phyloP scores from a whole-genome alignment of 345 rosid species.

The Syzygium aromaticum region DNA sequence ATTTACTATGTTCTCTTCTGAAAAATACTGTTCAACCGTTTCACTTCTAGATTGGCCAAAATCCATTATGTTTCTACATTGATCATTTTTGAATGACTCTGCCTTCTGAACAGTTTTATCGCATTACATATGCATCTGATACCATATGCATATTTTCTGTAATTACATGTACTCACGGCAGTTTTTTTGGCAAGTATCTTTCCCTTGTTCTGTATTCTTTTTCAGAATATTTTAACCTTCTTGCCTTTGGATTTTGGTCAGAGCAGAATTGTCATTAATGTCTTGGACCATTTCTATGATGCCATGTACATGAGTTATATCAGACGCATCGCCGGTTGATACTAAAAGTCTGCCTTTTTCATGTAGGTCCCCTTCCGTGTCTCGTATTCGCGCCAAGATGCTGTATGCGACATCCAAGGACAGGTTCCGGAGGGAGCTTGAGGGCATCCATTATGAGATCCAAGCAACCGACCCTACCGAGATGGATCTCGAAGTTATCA shows the following conservation, averaged over 20 bases:
- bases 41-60: neutral
- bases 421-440: slow-evolving; percentile 56
- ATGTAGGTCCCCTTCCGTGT: slow-evolving; percentile 64
- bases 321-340: neutral
- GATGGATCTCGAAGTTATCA: slow-evolving; percentile 62
- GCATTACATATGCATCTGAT: neutral
- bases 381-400: slow-evolving; percentile 66
- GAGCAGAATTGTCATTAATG: neutral
- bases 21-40: neutral
- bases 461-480: slow-evolving; percentile 86
- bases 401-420: slow-evolving; percentile 69
- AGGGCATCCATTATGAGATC: slow-evolving; percentile 74
- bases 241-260: neutral
- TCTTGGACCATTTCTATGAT: neutral
- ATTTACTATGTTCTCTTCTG: neutral
- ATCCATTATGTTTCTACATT: neutral
- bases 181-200: neutral
- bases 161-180: neutral
- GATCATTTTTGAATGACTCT: neutral
- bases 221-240: neutral
- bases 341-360: neutral
- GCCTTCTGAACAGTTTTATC: neutral
- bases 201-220: neutral
- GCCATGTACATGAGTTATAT: neutral
- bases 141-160: neutral